phyloP scores from a whole-genome alignment of 768 basidiomycete genomes.

The Trametes coccinea region DNA sequence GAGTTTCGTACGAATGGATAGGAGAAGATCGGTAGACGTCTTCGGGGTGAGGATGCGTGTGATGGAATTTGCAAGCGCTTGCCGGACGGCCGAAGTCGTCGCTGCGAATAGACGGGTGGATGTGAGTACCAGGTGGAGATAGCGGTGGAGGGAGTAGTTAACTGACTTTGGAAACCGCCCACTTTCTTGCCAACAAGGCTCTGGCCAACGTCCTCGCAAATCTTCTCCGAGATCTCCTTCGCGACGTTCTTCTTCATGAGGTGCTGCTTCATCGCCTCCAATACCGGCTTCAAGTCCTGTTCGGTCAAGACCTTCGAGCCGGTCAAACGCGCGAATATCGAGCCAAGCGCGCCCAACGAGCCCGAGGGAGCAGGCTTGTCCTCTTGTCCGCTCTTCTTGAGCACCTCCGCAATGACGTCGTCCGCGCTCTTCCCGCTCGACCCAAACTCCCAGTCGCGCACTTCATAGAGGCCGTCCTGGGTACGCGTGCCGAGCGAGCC shows the following conservation, averaged over 20 bases:
- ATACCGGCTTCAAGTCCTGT: constrained; percentile 80
- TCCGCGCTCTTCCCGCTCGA: constrained; percentile 40
- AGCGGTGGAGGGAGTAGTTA: neutral
- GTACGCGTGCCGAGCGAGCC: constrained; percentile 76
- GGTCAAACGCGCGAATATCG: constrained; percentile 82
- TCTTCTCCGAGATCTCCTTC: constrained; percentile 89
- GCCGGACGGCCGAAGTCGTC: constrained; percentile 79
- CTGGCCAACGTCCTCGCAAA: constrained; percentile 93
- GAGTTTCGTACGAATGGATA: constrained; percentile 89
- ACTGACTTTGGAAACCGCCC: constrained; percentile 81
- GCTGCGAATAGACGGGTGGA: constrained; percentile 44
- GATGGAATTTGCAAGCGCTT: constrained; percentile 81
- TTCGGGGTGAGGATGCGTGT: constrained; percentile 95
- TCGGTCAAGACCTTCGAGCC: constrained; percentile 82
- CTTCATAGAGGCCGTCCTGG: constrained; percentile 70
- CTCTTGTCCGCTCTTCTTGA: constrained; percentile 41
- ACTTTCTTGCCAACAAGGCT: constrained; percentile 88
- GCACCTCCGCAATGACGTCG: constrained; percentile 60
- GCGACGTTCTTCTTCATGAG: constrained; percentile 99
- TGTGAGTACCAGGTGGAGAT: neutral
- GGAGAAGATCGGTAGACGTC: constrained; percentile 92
- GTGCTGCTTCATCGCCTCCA: constrained; percentile 96
- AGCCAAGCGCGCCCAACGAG: constrained; percentile 67
- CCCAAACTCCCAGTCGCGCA: constrained; percentile 82
- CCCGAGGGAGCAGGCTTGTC: constrained; percentile 26